These are phyloP conservation scores for Tuber umbilicatum DNA, from an alignment of 495 filamentous ascomycete species.

Conservation along the genomic window DNA sequence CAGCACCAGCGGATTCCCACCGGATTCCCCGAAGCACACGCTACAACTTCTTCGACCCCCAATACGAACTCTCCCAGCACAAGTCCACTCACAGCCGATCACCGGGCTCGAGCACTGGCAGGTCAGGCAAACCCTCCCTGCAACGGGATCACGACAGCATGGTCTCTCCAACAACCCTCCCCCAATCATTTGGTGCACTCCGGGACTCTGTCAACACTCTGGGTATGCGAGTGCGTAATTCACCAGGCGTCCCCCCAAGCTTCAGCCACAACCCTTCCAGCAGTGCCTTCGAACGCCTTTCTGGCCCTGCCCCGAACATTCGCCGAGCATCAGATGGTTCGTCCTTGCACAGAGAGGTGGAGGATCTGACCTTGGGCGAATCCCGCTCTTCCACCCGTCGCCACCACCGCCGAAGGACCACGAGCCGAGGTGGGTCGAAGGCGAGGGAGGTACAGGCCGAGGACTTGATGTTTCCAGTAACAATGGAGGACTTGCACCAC, in stretches of 20 bases:
- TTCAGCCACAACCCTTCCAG: conserved; percentile 8
- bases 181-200: conserved; percentile 23
- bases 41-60: conserved; percentile 29
- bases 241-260: conserved; percentile 13
- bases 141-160: conserved; percentile 8
- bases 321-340: conserved; percentile 22
- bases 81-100: background rate
- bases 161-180: conserved; percentile 24
- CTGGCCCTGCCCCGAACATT: conserved; percentile 23
- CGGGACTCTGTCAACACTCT: conserved; percentile 25
- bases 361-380: conserved; percentile 11
- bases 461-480: conserved; percentile 29
- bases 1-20: conserved; percentile 1
- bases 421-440: conserved; percentile 15
- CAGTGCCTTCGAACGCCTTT: conserved; percentile 14
- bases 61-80: conserved; percentile 24
- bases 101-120: background rate
- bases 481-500: conserved; percentile 32
- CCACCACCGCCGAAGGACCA: conserved; percentile 26
- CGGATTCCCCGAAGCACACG: conserved; percentile 18
- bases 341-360: conserved; percentile 17
- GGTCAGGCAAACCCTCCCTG: conserved; percentile 10
- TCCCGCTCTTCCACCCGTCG: conserved; percentile 18
- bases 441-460: conserved; percentile 14
- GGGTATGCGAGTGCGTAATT: conserved; percentile 26